Evolutionary conservation across 2,329 filamentous ascomycete species (phyloP), one percentile per base, ranked within the genome.

Genomic region (Penicillium decumbens): DNA sequence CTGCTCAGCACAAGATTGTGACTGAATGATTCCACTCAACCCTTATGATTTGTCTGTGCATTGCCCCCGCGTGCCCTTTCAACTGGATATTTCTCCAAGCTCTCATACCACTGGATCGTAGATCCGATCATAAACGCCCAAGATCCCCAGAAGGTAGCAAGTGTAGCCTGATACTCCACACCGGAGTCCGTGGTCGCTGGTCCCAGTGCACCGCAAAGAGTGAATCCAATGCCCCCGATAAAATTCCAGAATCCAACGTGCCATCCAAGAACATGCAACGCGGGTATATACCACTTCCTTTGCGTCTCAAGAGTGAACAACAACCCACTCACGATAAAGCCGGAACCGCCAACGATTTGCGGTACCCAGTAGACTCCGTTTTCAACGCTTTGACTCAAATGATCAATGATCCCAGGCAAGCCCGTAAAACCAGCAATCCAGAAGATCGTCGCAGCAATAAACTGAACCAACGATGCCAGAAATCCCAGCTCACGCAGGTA

Each of bases 281-380:
- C 80, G 0, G 84, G 83, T 10, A 72, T 68, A 57, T 80, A 86
- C 83, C 84, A 87, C 40, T 73, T 77, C 35, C 73, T 63, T 65
- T 87, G 83, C 2, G 82, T 84, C 65, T 87, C 84, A 6, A 87
- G 60, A 77, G 85, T 85, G 65, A 85, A 86, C 1, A 87, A 66
- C 2, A 71, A 59, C 20, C 77, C 74, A 27, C 74, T 84, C 23
- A 83, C 59, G 51, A 85, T 77, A 65, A 87, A 87, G 4, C 82
- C 80, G 0, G 64, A 62, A 1, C 83, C 83, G 3, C 84, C 83
- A 2, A 86, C 67, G 6, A 86, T 78, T 60, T 86, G 79, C 0
- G 80, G 79, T 0, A 77, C 70, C 80, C 82, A 87, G 66, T 78
- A 86, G 4, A 81, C 72, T 3, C 81, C 80, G 50, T 83, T 77